Evolutionary conservation across 1,284 basidiomycete genomes (phyloP), one percentile per base, ranked within the genome.

Genomic region (Boletellus deceptivus): DNA sequence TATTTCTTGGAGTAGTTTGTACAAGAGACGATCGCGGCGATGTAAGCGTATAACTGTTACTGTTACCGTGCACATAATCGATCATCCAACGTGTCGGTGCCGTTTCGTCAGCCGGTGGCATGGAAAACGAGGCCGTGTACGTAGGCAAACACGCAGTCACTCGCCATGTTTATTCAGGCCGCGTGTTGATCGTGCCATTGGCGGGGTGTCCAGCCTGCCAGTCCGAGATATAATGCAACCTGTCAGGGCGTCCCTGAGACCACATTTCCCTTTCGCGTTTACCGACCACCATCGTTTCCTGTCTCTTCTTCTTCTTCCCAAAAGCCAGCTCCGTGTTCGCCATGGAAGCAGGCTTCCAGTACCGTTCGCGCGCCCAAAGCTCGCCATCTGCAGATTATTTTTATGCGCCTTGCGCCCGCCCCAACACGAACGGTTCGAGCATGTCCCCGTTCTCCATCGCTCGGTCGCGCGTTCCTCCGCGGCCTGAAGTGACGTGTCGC

Each of bases 141-240:
- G 59, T 57, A 57, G 60, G 54, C 16, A 37, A 59, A 52, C 63
- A 69, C 42, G 57, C 55, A 29, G 55, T 43, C 50, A 49, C 37
- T 55, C 31, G 48, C 54, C 65, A 57, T 63, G 55, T 54, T 48
- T 49, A 36, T 43, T 49, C 44, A 29, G 6, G 29, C 29, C 55
- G 65, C 65, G 52, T 67, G 63, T 70, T 61, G 33, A 49, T 68
- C 67, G 58, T 63, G 64, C 62, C 60, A 67, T 56, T 31, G 53
- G 43, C 68, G 64, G 41, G 68, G 65, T 55, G 63, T 50, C 51
- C 38, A 43, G 55, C 55, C 49, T 46, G 55, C 52, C 55, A 56
- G 56, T 50, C 53, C 55, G 53, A 68, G 63, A 70, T 67, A 70
- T 58, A 67, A 70, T 40, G 22, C 29, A 44, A 46, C 51, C 55